Evolutionary conservation across 768 basidiomycete genomes (phyloP).

Genomic region (Hortiboletus flavorubellus): DNA sequence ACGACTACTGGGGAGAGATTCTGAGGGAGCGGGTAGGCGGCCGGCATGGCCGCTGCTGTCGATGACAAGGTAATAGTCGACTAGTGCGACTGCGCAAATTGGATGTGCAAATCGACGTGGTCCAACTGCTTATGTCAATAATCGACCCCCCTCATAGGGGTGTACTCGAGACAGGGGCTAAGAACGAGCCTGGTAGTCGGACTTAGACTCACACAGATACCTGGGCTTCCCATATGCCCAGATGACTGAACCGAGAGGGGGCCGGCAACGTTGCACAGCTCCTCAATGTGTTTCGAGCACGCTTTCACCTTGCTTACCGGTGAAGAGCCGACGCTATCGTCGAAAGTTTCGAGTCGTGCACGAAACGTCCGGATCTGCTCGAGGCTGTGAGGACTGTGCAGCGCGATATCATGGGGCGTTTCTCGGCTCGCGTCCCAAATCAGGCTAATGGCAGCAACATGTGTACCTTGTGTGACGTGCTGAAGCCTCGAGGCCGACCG

Average conservation of each 20-base stretch:
- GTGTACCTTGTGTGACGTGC: constrained; percentile 17
- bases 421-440: constrained; percentile 10
- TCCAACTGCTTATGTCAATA: constrained; percentile 7
- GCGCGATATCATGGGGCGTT: constrained; percentile 10
- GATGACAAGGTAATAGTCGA: background rate
- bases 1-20: constrained; percentile 70
- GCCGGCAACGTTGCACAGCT: background rate
- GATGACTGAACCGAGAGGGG: background rate
- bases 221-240: too few relatives aligned
- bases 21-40: constrained; percentile 71
- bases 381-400: constrained; percentile 19
- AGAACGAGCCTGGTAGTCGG: too few relatives aligned
- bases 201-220: too few relatives aligned
- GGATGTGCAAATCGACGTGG: constrained; percentile 20
- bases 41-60: constrained; percentile 54
- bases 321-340: background rate
- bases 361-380: background rate
- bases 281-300: constrained; percentile 2
- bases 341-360: background rate
- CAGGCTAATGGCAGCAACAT: constrained; percentile 11
- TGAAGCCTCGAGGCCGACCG: constrained; percentile 33
- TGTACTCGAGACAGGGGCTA: background rate
- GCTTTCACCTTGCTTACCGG: background rate
- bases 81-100: background rate
- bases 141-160: constrained; percentile 14